A percentile compares a stretch with the other conserved stretches of the same genome.
phyloP scores from a whole-genome alignment of 2,329 filamentous ascomycete species.

The Aspergillus sp. region DNA sequence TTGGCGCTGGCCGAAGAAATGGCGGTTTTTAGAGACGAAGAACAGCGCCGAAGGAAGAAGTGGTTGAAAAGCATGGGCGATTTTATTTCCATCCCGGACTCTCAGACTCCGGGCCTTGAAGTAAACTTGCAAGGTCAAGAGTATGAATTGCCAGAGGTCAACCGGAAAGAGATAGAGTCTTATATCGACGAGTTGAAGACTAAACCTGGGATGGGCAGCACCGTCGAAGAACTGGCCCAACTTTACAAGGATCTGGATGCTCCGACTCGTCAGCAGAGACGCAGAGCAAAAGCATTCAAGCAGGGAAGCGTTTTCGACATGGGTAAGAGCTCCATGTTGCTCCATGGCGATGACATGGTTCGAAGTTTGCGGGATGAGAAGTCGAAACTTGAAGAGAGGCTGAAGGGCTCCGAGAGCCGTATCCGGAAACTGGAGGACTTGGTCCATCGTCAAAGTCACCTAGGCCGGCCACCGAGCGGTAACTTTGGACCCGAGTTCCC shows the following conservation, averaged over 20 bases:
- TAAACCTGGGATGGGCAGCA: constrained; percentile 54
- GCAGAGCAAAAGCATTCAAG: constrained; percentile 86
- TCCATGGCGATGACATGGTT: constrained; percentile 76
- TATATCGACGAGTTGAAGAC: constrained; percentile 60
- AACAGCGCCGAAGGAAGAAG: constrained; percentile 74
- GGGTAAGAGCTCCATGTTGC: constrained; percentile 73
- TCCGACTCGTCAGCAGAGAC: constrained; percentile 77
- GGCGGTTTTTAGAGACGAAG: constrained; percentile 84
- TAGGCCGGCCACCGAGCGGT: constrained; percentile 45
- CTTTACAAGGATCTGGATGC: constrained; percentile 69
- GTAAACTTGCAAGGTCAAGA: constrained; percentile 76
- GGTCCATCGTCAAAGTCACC: constrained; percentile 67
- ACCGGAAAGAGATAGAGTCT: constrained; percentile 64
- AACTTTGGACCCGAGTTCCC: constrained; percentile 38
- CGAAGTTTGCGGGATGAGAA: constrained; percentile 77
- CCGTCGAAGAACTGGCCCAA: constrained; percentile 64
- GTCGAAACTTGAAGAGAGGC: constrained; percentile 58
- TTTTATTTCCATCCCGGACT: constrained; percentile 57
- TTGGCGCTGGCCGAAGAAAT: constrained; percentile 85
- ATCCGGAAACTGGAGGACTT: constrained; percentile 87
- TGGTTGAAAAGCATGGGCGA: constrained; percentile 82
- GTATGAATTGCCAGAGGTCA: constrained; percentile 68
- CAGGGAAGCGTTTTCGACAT: constrained; percentile 92
- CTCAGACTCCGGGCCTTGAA: constrained; percentile 66
- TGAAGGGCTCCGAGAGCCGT: constrained; percentile 78